Conservation (phyloP, 2,329 filamentous ascomycete species). For the Stemphylium beticola region DNA sequence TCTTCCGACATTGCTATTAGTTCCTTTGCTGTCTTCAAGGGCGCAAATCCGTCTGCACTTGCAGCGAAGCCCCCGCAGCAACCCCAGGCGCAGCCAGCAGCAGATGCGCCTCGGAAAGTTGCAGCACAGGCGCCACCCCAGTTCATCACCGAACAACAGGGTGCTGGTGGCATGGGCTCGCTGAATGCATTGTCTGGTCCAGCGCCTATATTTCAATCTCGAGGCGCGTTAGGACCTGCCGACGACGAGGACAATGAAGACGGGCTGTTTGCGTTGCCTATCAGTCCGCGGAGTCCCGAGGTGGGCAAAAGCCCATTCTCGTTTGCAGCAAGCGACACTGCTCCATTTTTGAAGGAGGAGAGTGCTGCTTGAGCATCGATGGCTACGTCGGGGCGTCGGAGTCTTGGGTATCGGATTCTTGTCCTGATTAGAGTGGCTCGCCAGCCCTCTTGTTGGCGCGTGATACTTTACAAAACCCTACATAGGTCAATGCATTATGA, state of each 20-base stretch:
- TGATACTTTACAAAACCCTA: slow-evolving; percentile 17
- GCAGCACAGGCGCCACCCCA: slow-evolving; percentile 45
- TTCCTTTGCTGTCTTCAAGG: slow-evolving; percentile 64
- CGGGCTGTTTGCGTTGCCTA: slow-evolving; percentile 83
- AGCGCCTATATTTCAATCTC: slow-evolving; percentile 37
- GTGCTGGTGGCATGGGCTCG: slow-evolving; percentile 50
- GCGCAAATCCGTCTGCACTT: slow-evolving; percentile 48
- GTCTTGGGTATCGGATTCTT: slow-evolving; percentile 5
- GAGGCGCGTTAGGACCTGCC: slow-evolving; percentile 39
- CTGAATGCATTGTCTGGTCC: slow-evolving; percentile 52
- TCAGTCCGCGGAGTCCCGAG: slow-evolving; percentile 85
- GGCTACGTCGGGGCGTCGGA: neutral
- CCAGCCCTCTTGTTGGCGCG: slow-evolving; percentile 11
- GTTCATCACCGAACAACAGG: slow-evolving; percentile 50
- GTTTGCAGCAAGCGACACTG: slow-evolving; percentile 52
- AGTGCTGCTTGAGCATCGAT: slow-evolving; percentile 29
- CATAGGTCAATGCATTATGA: slow-evolving; percentile 1
- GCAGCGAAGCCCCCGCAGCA: slow-evolving; percentile 52
- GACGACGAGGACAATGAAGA: slow-evolving; percentile 68
- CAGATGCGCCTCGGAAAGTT: slow-evolving; percentile 41
- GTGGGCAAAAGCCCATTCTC: slow-evolving; percentile 84
- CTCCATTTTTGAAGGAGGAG: slow-evolving; percentile 41
- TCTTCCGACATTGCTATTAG: slow-evolving; percentile 68
- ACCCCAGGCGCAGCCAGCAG: slow-evolving; percentile 27
- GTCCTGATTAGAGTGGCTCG: slow-evolving; percentile 1